A percentile compares a stretch with the other conserved stretches of the same genome.
These are phyloP conservation scores for Kodamaea hsintzibuensis DNA, from an alignment of 805 yeast species.

Conservation along the genomic window DNA sequence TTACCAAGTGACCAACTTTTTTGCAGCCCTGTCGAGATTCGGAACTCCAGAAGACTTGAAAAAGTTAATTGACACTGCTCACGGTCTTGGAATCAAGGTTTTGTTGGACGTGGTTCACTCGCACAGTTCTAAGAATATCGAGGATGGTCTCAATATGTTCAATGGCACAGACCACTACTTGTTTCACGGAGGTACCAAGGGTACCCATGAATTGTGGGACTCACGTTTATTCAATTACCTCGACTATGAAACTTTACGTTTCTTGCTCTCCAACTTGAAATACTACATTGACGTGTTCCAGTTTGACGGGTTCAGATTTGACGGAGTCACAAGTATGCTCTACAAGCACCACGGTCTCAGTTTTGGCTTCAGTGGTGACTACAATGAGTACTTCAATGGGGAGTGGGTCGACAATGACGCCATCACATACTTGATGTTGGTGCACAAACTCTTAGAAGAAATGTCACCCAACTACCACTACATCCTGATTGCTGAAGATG, in stretches of 20 bases:
- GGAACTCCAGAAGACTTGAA: constrained; percentile 96
- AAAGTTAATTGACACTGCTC: constrained; percentile 89
- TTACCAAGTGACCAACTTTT: constrained; percentile 92
- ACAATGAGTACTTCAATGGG: constrained; percentile 82
- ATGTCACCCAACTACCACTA: constrained; percentile 48
- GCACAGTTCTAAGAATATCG: constrained; percentile 92
- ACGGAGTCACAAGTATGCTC: constrained; percentile 94
- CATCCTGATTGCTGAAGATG: constrained; percentile 92
- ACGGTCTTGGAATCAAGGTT: constrained; percentile 81
- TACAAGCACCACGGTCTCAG: constrained; percentile 93
- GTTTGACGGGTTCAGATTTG: constrained; percentile 95
- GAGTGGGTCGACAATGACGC: constrained; percentile 86
- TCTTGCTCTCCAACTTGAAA: constrained; percentile 79
- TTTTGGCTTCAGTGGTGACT: constrained; percentile 86
- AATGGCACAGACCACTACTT: constrained; percentile 96
- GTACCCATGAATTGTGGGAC: constrained; percentile 92
- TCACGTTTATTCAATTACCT: constrained; percentile 93
- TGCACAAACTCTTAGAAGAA: constrained; percentile 72
- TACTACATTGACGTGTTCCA: constrained; percentile 79
- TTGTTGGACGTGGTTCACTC: constrained; percentile 92
- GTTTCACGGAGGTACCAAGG: constrained; percentile 90
- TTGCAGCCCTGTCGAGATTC: constrained; percentile 84
- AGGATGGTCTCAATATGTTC: constrained; percentile 88
- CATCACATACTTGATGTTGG: constrained; percentile 80
- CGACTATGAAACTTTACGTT: constrained; percentile 85